Evolutionary conservation across 352 stramenopile genomes (phyloP).

Genomic region (Halophytophthora batemanensis): DNA sequence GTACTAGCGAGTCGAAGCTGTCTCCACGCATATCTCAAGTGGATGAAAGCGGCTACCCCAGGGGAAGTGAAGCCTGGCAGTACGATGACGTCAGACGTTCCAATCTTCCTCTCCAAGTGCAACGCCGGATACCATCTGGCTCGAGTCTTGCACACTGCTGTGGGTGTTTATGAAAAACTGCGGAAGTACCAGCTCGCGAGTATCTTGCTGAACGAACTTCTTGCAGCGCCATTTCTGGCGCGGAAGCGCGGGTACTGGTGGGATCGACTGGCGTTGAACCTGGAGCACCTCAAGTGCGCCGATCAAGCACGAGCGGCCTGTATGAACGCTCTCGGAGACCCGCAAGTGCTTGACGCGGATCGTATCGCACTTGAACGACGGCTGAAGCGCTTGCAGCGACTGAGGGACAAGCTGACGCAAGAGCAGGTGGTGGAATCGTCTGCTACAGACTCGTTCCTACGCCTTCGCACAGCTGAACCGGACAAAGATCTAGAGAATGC

Average conservation of each 20-base stretch:
- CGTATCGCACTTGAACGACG: slow-evolving; percentile 53
- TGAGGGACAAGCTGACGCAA: slow-evolving; percentile 11
- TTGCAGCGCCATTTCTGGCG: slow-evolving; percentile 47
- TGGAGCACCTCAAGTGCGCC: slow-evolving; percentile 66
- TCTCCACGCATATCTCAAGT: slow-evolving; percentile 41
- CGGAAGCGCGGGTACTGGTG: slow-evolving; percentile 76
- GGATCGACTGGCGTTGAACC: slow-evolving; percentile 66
- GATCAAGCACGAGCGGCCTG: slow-evolving; percentile 49
- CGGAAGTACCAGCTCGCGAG: slow-evolving; percentile 69
- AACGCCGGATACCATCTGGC: slow-evolving; percentile 71
- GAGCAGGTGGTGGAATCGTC: slow-evolving; percentile 12
- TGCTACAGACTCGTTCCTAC: slow-evolving; percentile 11
- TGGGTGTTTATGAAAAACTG: slow-evolving; percentile 71
- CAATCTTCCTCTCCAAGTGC: slow-evolving; percentile 57
- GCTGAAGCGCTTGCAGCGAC: slow-evolving; percentile 41
- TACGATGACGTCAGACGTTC: slow-evolving; percentile 3
- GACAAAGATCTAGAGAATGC: slow-evolving; percentile 6
- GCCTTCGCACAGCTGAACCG: slow-evolving; percentile 4
- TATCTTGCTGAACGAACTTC: slow-evolving; percentile 61
- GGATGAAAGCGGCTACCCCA: slow-evolving; percentile 30
- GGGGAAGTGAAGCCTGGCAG: background rate
- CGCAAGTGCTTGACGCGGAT: slow-evolving; percentile 50
- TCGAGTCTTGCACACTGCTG: slow-evolving; percentile 52
- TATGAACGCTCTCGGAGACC: slow-evolving; percentile 51
- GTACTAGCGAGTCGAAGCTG: slow-evolving; percentile 49